Conservation (phyloP, 345 rosid species). For the Euphorbia tirucalli region DNA sequence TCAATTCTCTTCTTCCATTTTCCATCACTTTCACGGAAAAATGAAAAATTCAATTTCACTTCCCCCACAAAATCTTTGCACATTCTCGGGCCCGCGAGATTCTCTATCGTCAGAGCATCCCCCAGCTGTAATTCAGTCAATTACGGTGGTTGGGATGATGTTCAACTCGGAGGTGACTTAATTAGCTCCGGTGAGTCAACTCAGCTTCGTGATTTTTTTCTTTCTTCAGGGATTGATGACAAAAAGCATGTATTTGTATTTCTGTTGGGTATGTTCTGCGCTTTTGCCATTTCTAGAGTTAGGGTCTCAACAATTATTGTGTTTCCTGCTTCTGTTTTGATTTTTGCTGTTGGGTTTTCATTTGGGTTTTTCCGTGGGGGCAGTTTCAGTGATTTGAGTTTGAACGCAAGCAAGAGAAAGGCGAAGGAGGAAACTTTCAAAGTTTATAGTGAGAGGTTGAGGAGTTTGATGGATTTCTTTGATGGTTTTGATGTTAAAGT, state of each 20-base stretch:
- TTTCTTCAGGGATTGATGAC: conserved; percentile 49
- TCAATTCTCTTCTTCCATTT: conserved; percentile 27
- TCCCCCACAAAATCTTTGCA: conserved; percentile 15
- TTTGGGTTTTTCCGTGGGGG: conserved; percentile 54
- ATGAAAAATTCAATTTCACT: conserved; percentile 6
- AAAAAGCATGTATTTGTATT: conserved; percentile 45
- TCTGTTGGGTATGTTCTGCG: conserved; percentile 46
- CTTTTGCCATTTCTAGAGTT: conserved; percentile 53
- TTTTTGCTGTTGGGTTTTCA: conserved; percentile 55
- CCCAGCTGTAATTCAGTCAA: conserved; percentile 9
- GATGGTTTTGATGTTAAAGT: conserved; percentile 44
- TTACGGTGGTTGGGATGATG: conserved; percentile 65
- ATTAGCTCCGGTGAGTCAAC: conserved; percentile 39
- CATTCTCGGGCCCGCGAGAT: conserved; percentile 1
- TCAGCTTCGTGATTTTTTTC: conserved; percentile 41
- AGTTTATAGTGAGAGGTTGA: conserved; percentile 38
- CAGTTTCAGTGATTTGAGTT: conserved; percentile 26
- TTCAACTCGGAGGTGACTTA: conserved; percentile 29
- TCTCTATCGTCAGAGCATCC: conserved; percentile 21
- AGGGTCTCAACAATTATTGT: conserved; percentile 48
- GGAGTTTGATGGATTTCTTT: conserved; percentile 39
- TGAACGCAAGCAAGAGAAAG: conserved; percentile 29
- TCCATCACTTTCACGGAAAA: conserved; percentile 27
- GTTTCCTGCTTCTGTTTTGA: conserved; percentile 55
- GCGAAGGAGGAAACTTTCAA: conserved; percentile 38